These are phyloP conservation scores for Bacidia rubella DNA, from an alignment of 495 filamentous ascomycete species.

Conservation along the genomic window DNA sequence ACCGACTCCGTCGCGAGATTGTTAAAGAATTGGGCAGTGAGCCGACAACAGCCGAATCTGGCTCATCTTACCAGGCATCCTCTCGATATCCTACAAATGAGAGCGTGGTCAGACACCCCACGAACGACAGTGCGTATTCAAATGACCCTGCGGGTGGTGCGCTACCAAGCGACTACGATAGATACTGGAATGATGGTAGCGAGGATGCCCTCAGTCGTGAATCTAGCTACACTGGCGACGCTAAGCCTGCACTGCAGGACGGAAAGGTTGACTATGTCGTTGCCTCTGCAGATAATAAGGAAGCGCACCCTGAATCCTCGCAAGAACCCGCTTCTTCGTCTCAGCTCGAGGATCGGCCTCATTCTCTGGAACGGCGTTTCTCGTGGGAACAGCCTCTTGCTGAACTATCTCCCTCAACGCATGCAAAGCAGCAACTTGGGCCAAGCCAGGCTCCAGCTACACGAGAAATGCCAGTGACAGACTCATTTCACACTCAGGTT, in stretches of 20 bases:
- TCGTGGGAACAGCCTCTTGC: constrained; percentile 39
- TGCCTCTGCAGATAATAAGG: constrained; percentile 27
- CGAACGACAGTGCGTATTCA: constrained; percentile 7
- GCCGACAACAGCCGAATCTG: constrained; percentile 15
- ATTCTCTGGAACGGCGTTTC: constrained; percentile 27
- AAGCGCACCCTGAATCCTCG: constrained; percentile 17
- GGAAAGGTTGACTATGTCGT: constrained; percentile 25
- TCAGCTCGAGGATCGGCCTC: constrained; percentile 2
- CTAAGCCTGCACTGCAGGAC: constrained; percentile 1
- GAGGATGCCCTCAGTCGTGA: constrained; percentile 7
- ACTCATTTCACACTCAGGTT: constrained; percentile 5
- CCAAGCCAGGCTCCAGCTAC: neutral
- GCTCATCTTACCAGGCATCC: constrained; percentile 7
- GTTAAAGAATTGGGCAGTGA: constrained; percentile 40
- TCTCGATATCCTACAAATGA: constrained; percentile 7
- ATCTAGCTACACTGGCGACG: neutral
- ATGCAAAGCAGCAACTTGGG: neutral
- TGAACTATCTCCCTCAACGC: constrained; percentile 10
- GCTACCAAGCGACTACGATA: constrained; percentile 45
- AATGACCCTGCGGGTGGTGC: constrained; percentile 31
- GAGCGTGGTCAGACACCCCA: neutral
- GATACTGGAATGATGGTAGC: constrained; percentile 39
- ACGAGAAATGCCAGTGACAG: constrained; percentile 2
- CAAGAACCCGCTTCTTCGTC: neutral
- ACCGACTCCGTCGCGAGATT: constrained; percentile 67